Percentiles rank a stretch among this genome's conserved stretches.
phyloP scores from a whole-genome alignment of 2,329 filamentous ascomycete genomes.

The Xylariaceae sp. region DNA sequence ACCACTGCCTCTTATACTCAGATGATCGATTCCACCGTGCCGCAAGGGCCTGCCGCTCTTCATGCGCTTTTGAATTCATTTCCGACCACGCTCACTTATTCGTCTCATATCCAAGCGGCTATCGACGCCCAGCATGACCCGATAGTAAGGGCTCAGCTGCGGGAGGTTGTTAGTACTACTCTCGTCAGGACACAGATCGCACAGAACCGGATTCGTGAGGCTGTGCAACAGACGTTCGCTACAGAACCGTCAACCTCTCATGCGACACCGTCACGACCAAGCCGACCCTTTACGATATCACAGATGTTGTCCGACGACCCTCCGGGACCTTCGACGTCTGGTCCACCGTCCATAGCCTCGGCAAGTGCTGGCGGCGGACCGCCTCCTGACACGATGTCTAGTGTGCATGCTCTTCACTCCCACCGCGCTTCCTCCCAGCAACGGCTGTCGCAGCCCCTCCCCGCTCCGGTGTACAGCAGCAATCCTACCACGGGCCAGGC shows the following conservation, averaged over 20 bases:
- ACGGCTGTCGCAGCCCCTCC: slow-evolving; percentile 1
- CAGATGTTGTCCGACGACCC: slow-evolving; percentile 10
- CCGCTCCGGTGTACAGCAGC: slow-evolving; percentile 5
- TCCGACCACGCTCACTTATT: slow-evolving; percentile 44
- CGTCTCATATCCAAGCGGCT: slow-evolving; percentile 42
- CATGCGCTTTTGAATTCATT: slow-evolving; percentile 41
- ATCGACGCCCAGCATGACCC: slow-evolving; percentile 49
- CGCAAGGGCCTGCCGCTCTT: slow-evolving; percentile 44
- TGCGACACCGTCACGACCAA: slow-evolving; percentile 8
- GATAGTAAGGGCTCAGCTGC: slow-evolving; percentile 42
- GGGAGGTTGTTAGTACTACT: slow-evolving; percentile 44
- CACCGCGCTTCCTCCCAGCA: slow-evolving; percentile 8
- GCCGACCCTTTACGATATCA: slow-evolving; percentile 12
- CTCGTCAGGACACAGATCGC: slow-evolving; percentile 42
- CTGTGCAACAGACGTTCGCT: slow-evolving; percentile 22
- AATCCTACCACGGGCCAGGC: slow-evolving; percentile 6
- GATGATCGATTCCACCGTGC: slow-evolving; percentile 49
- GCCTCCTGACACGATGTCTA: slow-evolving; percentile 8
- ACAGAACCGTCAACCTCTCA: slow-evolving; percentile 9
- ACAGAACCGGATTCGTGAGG: slow-evolving; percentile 32
- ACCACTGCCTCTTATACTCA: slow-evolving; percentile 40
- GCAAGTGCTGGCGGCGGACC: slow-evolving; percentile 2
- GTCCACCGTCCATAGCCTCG: not conserved
- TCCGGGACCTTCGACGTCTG: slow-evolving; percentile 6
- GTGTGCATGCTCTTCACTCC: slow-evolving; percentile 6